Percentiles rank a stretch among this genome's conserved stretches.
These are phyloP conservation scores for Cordyceps cicadae DNA, from an alignment of 2,329 filamentous ascomycete genomes.

Conservation along the genomic window DNA sequence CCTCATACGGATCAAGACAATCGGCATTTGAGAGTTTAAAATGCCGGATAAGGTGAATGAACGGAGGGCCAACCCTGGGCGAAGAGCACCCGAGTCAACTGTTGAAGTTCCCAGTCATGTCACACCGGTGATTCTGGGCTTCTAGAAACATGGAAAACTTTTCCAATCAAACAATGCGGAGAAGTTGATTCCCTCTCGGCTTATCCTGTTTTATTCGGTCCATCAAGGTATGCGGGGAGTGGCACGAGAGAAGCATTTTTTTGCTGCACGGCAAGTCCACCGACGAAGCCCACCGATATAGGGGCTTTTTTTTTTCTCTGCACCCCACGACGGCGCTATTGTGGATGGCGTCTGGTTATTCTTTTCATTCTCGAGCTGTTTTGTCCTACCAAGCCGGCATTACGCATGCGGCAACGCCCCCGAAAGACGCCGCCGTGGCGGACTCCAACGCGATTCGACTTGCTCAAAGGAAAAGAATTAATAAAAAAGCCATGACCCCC, in stretches of 20 bases:
- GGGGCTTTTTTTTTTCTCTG: no score
- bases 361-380: background rate
- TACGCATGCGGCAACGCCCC: background rate
- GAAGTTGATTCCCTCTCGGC: background rate
- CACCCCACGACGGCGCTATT: no score
- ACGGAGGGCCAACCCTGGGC: background rate
- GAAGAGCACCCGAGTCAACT: no score
- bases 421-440: background rate
- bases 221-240: conserved; percentile 5
- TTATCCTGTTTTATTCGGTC: background rate
- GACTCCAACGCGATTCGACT: background rate
- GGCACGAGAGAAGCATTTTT: background rate
- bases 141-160: background rate
- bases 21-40: background rate
- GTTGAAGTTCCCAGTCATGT: background rate
- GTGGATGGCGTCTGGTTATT: no score
- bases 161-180: background rate
- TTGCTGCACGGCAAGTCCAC: background rate
- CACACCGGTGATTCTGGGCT: background rate
- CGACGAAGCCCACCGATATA: background rate
- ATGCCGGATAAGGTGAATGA: background rate
- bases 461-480: background rate
- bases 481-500: background rate
- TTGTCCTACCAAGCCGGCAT: background rate
- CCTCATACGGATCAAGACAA: background rate